Percentiles rank a stretch among this genome's conserved stretches.
Evolutionary conservation across 257 asterid genomes (phyloP).

Genomic region (Penstemon eatonii): DNA sequence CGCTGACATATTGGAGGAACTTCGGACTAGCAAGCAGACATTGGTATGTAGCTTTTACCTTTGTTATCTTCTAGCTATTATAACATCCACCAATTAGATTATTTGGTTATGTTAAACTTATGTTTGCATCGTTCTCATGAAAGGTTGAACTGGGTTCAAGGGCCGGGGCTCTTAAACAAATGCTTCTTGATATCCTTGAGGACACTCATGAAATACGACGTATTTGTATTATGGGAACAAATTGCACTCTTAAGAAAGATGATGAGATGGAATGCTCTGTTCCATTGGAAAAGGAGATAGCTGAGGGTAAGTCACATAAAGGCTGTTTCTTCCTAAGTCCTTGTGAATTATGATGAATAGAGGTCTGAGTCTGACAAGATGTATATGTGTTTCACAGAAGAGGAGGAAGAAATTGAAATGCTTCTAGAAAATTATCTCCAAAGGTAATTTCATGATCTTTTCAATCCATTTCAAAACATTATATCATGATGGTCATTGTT

Average conservation of each 20-base stretch:
- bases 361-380: conserved; percentile 25
- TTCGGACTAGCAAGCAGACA: conserved; percentile 90
- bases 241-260: conserved; percentile 66
- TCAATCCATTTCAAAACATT: conserved; percentile 18
- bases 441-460: conserved; percentile 48
- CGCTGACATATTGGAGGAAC: conserved; percentile 87
- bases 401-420: conserved; percentile 99
- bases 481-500: conserved; percentile 17
- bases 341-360: conserved; percentile 13
- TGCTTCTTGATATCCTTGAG: conserved; percentile 98
- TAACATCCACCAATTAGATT: conserved; percentile 14
- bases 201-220: conserved; percentile 92
- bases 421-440: conserved; percentile 95
- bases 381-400: conserved; percentile 58
- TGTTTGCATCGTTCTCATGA: conserved; percentile 22
- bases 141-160: conserved; percentile 96
- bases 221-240: conserved; percentile 92
- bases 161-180: conserved; percentile 94
- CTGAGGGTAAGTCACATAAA: conserved; percentile 61
- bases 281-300: conserved; percentile 78
- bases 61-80: conserved; percentile 1
- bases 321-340: conserved; percentile 11
- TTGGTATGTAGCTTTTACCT: conserved; percentile 47
- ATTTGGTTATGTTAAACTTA: conserved; percentile 13
- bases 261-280: conserved; percentile 76